A percentile compares a stretch with the other conserved stretches of the same genome.
Evolutionary conservation across 2,329 filamentous ascomycete genomes (phyloP).

Genomic region (Lachnellula occidentalis): DNA sequence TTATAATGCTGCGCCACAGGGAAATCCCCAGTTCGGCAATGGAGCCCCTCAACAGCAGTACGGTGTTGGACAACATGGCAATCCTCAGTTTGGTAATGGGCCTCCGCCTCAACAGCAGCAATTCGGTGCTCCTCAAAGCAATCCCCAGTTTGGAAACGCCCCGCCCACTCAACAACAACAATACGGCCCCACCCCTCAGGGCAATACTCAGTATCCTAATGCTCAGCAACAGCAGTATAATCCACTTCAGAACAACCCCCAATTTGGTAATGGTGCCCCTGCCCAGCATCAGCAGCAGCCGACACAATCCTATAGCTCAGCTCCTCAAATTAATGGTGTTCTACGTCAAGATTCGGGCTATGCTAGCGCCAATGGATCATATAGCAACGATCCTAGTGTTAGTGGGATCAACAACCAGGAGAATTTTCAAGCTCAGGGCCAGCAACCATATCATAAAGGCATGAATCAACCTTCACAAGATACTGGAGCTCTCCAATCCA

Average conservation of each 20-base stretch:
- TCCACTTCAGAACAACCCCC: neutral
- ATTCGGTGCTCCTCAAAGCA: neutral
- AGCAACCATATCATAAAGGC: neutral
- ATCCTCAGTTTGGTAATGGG: slow-evolving; percentile 2
- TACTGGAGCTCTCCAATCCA: neutral
- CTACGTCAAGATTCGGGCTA: slow-evolving; percentile 29
- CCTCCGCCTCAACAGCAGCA: neutral
- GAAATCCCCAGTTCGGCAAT: neutral
- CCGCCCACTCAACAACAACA: neutral
- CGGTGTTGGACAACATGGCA: slow-evolving; percentile 7
- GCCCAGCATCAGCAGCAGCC: neutral
- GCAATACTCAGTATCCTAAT: neutral
- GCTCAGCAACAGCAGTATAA: neutral
- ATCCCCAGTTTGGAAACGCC: neutral
- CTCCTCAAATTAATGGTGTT: slow-evolving; percentile 1
- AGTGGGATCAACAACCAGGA: slow-evolving; percentile 10
- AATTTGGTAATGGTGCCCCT: slow-evolving; percentile 5
- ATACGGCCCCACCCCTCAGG: slow-evolving; percentile 1
- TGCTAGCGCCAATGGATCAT: slow-evolving; percentile 24
- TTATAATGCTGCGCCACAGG: neutral
- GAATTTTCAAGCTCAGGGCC: slow-evolving; percentile 3
- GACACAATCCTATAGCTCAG: slow-evolving; percentile 1
- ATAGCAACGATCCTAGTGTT: slow-evolving; percentile 18
- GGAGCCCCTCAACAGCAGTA: slow-evolving; percentile 2
- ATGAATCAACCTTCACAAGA: neutral